Evolutionary conservation across 1,139 yeast genomes (phyloP).

Genomic region (Geotrichum reessii): DNA sequence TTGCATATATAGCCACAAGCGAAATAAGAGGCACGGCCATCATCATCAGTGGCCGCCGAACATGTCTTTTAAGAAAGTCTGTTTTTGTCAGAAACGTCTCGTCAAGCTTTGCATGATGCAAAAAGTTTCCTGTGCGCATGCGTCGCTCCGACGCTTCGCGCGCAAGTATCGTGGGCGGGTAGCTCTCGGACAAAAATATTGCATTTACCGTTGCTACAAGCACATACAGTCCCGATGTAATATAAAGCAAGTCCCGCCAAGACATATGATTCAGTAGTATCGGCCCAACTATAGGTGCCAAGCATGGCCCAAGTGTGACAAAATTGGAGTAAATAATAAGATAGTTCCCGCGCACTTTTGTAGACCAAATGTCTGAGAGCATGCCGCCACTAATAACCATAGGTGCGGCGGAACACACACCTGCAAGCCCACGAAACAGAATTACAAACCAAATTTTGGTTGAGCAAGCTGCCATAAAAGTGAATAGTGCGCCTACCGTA

Average conservation of each 20-base stretch:
- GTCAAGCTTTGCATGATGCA: conserved; percentile 42
- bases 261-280: conserved; percentile 46
- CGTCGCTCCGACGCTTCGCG: conserved; percentile 53
- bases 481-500: conserved; percentile 42
- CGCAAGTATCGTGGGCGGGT: conserved; percentile 58
- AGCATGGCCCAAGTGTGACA: conserved; percentile 67
- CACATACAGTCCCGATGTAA: conserved; percentile 61
- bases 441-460: conserved; percentile 57
- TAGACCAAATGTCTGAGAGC: conserved; percentile 60
- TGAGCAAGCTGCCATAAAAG: conserved; percentile 54
- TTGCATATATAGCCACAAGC: conserved; percentile 41
- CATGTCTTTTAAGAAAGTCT: conserved; percentile 40
- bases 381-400: conserved; percentile 77
- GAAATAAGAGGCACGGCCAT: conserved; percentile 43
- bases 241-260: conserved; percentile 58
- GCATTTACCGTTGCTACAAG: conserved; percentile 46
- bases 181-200: conserved; percentile 62
- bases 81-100: conserved; percentile 39
- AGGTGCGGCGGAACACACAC: conserved; percentile 69
- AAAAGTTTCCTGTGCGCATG: conserved; percentile 52
- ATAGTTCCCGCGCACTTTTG: conserved; percentile 62
- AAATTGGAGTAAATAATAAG: conserved; percentile 63
- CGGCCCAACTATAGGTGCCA: conserved; percentile 67
- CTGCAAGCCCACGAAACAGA: conserved; percentile 63
- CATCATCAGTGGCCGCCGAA: conserved; percentile 44